Evolutionary conservation across 257 asterid genomes (phyloP), one percentile per base, ranked within the genome.

Genomic region (Ajuga chamaepitys): DNA sequence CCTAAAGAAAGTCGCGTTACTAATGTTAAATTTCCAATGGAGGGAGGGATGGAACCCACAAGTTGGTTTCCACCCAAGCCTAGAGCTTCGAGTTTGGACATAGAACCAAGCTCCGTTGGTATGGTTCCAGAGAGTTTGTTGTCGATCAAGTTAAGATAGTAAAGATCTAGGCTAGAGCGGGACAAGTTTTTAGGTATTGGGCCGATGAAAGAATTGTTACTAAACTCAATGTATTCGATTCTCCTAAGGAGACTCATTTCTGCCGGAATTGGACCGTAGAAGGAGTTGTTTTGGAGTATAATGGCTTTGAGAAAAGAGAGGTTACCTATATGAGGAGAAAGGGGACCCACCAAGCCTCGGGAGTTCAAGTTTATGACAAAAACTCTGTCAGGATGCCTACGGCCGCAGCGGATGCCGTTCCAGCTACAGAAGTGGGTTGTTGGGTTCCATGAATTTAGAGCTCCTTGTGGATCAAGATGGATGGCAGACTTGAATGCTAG

Each of bases 371-470:
- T 35, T 20, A 58, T 5, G 1, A 32, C 48, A 18, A 37, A 47
- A 7, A 37, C 64, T 4, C 64, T 2, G 32, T 21, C 13, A 6
- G 3, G 61, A n/a, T 25, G 34, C 18, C 64, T n/a, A n/a, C n/a
- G n/a, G n/a, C n/a, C n/a, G n/a, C n/a, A 58, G 20, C 11, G 16
- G 47, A 58, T 11, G 47, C 64, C 64, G 1, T 7, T 20, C 64
- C 64, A 58, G 64, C 64, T 58, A 34, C 64, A 58, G 34, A 58
- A 20, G 20, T 21, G 64, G 47, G 20, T 32, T 20, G 64, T 58
- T 37, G 35, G 20, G 48, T 58, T 58, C 64, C 64, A 58, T 35
- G 64, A 35, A 11, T 2, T 35, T 9, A 58, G 50, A 20, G 64
- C 45, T 18, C 35, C 34, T 17, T 20, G 46, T 37, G 64, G 64